phyloP scores from a whole-genome alignment of 257 asterid species.

The Nicotiana knightiana region DNA sequence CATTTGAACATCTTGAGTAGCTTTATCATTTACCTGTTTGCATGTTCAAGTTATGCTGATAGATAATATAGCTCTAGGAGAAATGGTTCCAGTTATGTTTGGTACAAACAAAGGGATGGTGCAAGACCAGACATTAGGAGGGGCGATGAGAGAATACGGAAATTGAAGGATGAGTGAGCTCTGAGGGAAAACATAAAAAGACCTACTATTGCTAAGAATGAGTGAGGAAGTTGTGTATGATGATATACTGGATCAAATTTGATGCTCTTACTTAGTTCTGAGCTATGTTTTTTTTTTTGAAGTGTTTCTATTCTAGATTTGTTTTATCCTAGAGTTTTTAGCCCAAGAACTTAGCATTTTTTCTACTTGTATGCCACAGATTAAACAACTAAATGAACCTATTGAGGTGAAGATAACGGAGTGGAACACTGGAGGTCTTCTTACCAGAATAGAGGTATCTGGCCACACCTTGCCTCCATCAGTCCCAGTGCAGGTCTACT shows the following conservation, averaged over 20 bases:
- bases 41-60: not conserved
- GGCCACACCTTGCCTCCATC: not conserved
- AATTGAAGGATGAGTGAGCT: not conserved
- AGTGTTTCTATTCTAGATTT: not conserved
- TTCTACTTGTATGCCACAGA: constrained; percentile 35
- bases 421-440: constrained; percentile 97
- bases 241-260: not conserved
- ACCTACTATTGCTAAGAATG: not conserved
- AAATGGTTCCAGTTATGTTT: not conserved
- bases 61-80: not conserved
- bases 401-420: constrained; percentile 70
- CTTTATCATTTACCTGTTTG: not conserved
- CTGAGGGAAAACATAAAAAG: not conserved
- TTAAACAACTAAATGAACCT: constrained; percentile 81
- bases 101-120: not conserved
- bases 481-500: not conserved
- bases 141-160: not conserved
- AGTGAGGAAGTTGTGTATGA: not conserved
- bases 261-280: not conserved
- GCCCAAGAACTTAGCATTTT: not conserved
- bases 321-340: not conserved
- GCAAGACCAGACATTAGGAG: not conserved
- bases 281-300: not conserved
- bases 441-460: constrained; percentile 85
- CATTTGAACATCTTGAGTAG: not conserved